Evolutionary conservation across 257 asterid species (phyloP).

Genomic region (Sherardia arvensis): DNA sequence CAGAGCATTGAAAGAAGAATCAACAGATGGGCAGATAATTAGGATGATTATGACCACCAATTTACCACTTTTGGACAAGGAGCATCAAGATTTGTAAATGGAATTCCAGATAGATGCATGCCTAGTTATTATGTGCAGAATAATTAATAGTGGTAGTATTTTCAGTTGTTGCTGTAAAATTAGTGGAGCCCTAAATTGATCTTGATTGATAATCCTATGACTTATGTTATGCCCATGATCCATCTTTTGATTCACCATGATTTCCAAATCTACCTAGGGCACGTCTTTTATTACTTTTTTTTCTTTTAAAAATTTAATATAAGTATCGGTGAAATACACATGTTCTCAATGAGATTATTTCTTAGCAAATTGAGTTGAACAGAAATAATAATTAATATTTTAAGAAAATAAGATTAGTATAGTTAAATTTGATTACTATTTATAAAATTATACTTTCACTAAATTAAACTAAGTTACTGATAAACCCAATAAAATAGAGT

Average conservation of each 20-base stretch:
- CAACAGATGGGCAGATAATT: background rate
- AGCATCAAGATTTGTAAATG: constrained; percentile 12
- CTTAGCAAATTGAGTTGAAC: too few relatives aligned
- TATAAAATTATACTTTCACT: too few relatives aligned
- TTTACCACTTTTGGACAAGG: background rate
- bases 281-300: too few relatives aligned
- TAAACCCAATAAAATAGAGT: too few relatives aligned
- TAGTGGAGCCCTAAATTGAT: constrained; percentile 5
- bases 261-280: background rate
- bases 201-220: background rate
- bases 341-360: too few relatives aligned
- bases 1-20: constrained; percentile 9
- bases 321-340: too few relatives aligned
- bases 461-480: too few relatives aligned
- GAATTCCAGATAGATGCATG: constrained; percentile 1
- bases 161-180: background rate
- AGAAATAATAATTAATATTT: too few relatives aligned
- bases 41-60: background rate
- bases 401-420: too few relatives aligned
- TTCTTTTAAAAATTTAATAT: too few relatives aligned
- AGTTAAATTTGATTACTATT: too few relatives aligned
- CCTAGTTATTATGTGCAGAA: background rate
- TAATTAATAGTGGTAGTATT: background rate
- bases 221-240: background rate
- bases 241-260: background rate